Conservation (phyloP, 306 rosid species). For the Cucurbita ficifolia region DNA sequence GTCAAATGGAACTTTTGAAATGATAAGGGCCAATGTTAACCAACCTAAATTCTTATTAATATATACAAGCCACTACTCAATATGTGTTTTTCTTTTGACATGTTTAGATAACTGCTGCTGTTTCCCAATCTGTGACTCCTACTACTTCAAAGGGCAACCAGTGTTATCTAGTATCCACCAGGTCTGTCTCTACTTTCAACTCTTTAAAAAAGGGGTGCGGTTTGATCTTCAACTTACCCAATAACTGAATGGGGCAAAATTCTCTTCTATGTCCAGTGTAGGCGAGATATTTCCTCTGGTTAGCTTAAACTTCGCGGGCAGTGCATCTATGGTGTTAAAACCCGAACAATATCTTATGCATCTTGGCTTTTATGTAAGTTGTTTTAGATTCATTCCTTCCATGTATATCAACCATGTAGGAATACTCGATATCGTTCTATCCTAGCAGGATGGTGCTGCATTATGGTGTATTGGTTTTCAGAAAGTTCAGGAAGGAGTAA, state of each 20-base stretch:
- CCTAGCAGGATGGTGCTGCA: conserved; percentile 49
- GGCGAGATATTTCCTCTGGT: conserved; percentile 59
- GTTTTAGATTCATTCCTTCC: conserved; percentile 4
- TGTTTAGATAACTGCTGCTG: conserved; percentile 53
- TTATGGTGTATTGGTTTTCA: conserved; percentile 84
- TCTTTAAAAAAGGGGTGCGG: background rate
- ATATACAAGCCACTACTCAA: background rate
- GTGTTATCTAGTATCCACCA: conserved; percentile 66
- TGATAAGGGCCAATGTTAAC: background rate
- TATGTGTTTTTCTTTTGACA: conserved; percentile 13
- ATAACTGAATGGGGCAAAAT: conserved; percentile 17
- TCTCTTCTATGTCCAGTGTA: conserved; percentile 34
- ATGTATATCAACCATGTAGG: background rate
- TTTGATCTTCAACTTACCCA: background rate
- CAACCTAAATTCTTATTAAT: background rate
- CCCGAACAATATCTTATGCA: conserved; percentile 77
- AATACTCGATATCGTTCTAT: background rate
- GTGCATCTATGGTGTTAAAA: conserved; percentile 80
- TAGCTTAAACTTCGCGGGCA: conserved; percentile 71
- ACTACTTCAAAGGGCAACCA: conserved; percentile 56
- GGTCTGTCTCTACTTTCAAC: conserved; percentile 28
- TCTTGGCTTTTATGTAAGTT: conserved; percentile 41
- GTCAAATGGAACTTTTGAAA: background rate
- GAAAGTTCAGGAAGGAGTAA: conserved; percentile 56
- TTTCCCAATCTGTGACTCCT: conserved; percentile 47